Base-by-base conservation (phyloP, 352 stramenopile genomes). In the Thraustotheca clavata region DNA sequence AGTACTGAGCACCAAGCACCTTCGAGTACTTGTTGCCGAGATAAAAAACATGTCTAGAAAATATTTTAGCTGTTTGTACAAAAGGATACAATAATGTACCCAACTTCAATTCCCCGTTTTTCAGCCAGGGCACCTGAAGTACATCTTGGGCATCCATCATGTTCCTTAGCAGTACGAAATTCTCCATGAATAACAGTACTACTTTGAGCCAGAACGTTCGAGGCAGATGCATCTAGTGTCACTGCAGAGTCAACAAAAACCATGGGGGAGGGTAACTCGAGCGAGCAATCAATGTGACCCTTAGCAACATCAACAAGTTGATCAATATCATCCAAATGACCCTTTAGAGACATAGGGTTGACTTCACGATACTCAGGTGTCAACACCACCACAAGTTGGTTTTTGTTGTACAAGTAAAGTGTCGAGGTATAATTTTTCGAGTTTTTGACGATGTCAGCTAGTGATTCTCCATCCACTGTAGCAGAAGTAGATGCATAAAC, bases 21-120 rank as follows among this genome's bases (percentile, higher is more conserved):
- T 91, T 89, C 12, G 83, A 91, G 70, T 95, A 96, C 73, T 92
- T 94, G 40, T 88, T 74, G n/a, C 87, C 87, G 1, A 96, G 71
- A 62, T 94, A 91, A 60, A 95, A 96, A 26, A 92, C 82, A 71
- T 94, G 85, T 9, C 60, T 65, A 65, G 5, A 12, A n/a, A 5
- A 48, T 24, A 22, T 4, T 41, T 33, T 16, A 54, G 20, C 18
- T 14, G 16, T 11, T n/a, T 31, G 2, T 4, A 50, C 39, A 22
- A 63, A 33, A 34, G 20, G 29, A 24, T 31, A 9, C 24, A 11
- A 11, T 11, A n/a, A 35, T 55, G 49, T 73, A 65, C 31, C 83
- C 87, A 22, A 96, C 85, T 63, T 96, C 87, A 18, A 96, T 96
- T 32, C 87, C 87, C 16, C 83, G 83, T 55, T 89, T 88, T 38